phyloP scores from a whole-genome alignment of 2,329 filamentous ascomycete species.

The Cryphonectria carpinicola region DNA sequence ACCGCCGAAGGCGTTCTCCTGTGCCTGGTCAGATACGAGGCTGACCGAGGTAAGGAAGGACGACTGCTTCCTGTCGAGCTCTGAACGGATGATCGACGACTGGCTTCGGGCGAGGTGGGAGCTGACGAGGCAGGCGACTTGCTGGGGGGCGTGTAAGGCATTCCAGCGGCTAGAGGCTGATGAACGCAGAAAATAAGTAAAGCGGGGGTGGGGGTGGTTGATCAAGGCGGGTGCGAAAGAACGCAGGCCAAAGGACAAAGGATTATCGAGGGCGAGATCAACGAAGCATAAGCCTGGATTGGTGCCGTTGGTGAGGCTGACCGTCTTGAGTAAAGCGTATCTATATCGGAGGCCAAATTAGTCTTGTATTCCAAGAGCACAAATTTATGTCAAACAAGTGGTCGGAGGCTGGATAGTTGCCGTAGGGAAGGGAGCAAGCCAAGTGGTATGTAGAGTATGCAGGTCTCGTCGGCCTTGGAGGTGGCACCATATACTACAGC shows the following conservation, averaged over 20 bases:
- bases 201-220: neutral
- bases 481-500: neutral
- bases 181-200: constrained; percentile 26
- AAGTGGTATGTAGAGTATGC: neutral
- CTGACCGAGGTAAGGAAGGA: constrained; percentile 63
- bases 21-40: constrained; percentile 68
- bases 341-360: constrained; percentile 6
- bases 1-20: constrained; percentile 59
- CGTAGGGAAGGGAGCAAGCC: too few species aligned
- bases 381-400: neutral
- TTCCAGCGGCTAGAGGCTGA: constrained; percentile 49
- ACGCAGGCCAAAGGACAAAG: constrained; percentile 2
- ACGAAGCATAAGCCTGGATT: constrained; percentile 19
- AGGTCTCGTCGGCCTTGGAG: neutral
- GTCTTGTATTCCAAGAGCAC: neutral
- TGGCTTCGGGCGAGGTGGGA: constrained; percentile 58
- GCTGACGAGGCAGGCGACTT: constrained; percentile 66
- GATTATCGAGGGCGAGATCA: constrained; percentile 1
- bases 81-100: constrained; percentile 63
- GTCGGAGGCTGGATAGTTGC: neutral
- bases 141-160: constrained; percentile 88
- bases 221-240: neutral
- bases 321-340: constrained; percentile 33
- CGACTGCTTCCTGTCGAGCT: constrained; percentile 44
- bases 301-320: constrained; percentile 16